Percentiles rank a stretch among this genome's conserved stretches.
These are phyloP conservation scores for Monosporascus sp. DNA, from an alignment of 2,329 filamentous ascomycete species.

Conservation along the genomic window DNA sequence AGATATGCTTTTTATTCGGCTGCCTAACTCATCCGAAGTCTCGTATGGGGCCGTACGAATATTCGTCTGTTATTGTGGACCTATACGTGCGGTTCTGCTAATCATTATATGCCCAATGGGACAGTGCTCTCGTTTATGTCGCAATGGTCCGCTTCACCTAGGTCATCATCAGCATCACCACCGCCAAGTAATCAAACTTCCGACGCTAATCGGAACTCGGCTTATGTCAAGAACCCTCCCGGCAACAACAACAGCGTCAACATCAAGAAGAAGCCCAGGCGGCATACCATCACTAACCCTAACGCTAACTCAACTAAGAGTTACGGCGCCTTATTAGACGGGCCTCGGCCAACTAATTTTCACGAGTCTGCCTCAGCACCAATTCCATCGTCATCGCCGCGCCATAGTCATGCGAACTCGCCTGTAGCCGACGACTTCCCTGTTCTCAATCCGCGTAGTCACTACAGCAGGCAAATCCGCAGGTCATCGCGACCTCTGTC, in stretches of 20 bases:
- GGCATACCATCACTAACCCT: background rate
- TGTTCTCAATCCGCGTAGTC: slow-evolving; percentile 22
- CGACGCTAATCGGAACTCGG: slow-evolving; percentile 9
- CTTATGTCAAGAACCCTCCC: background rate
- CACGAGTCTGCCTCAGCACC: slow-evolving; percentile 18
- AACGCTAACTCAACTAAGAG: background rate
- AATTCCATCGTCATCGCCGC: slow-evolving; percentile 18
- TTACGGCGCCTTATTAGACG: background rate
- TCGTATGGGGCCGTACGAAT: too few relatives aligned
- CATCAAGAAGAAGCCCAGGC: too few relatives aligned
- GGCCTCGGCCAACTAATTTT: background rate
- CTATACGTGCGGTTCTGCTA: slow-evolving; percentile 24
- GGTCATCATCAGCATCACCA: slow-evolving; percentile 25
- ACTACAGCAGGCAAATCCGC: slow-evolving; percentile 33
- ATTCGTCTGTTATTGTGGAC: background rate
- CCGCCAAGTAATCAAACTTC: slow-evolving; percentile 28
- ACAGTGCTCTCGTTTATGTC: slow-evolving; percentile 87
- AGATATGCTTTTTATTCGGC: too few relatives aligned
- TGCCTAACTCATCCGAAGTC: too few relatives aligned
- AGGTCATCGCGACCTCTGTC: slow-evolving; percentile 68
- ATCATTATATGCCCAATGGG: slow-evolving; percentile 20
- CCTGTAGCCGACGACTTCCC: slow-evolving; percentile 35
- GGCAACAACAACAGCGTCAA: background rate
- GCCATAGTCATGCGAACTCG: slow-evolving; percentile 32
- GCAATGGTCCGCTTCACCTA: slow-evolving; percentile 56